Conservation (phyloP, 495 filamentous ascomycete species). For the Neurospora intermedia region DNA sequence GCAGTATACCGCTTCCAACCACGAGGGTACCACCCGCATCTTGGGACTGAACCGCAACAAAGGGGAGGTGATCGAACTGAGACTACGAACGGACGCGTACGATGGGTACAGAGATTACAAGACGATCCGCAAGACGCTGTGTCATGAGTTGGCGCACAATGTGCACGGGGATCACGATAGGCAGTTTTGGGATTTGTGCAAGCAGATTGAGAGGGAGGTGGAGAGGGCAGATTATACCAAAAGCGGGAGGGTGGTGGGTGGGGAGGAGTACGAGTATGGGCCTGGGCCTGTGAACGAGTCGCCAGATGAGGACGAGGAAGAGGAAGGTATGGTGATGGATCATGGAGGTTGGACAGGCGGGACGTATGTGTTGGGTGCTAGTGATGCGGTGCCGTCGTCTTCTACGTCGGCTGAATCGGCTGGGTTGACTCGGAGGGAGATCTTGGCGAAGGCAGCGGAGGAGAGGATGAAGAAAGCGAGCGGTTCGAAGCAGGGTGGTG, state of each 20-base stretch:
- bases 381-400: slow-evolving; percentile 12
- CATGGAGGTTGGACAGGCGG: slow-evolving; percentile 83
- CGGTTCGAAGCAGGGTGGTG: not conserved
- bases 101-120: slow-evolving; percentile 90
- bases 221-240: slow-evolving; percentile 62
- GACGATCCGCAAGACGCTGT: slow-evolving; percentile 80
- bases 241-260: slow-evolving; percentile 53
- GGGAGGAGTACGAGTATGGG: slow-evolving; percentile 67
- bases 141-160: slow-evolving; percentile 92
- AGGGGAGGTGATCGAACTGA: slow-evolving; percentile 85
- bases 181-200: slow-evolving; percentile 79
- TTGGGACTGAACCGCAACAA: slow-evolving; percentile 80
- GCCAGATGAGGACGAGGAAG: slow-evolving; percentile 24
- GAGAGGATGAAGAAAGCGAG: slow-evolving; percentile 53
- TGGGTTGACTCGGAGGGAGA: slow-evolving; percentile 47
- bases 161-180: slow-evolving; percentile 74
- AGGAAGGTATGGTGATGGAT: slow-evolving; percentile 56
- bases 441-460: slow-evolving; percentile 65
- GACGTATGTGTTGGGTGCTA: slow-evolving; percentile 63
- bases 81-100: slow-evolving; percentile 83
- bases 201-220: slow-evolving; percentile 80
- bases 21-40: slow-evolving; percentile 58
- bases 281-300: slow-evolving; percentile 7
- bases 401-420: not conserved
- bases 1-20: slow-evolving; percentile 56